Evolutionary conservation across 73 alveolate genomes (phyloP).

Genomic region (Paramecium sonneborni): DNA sequence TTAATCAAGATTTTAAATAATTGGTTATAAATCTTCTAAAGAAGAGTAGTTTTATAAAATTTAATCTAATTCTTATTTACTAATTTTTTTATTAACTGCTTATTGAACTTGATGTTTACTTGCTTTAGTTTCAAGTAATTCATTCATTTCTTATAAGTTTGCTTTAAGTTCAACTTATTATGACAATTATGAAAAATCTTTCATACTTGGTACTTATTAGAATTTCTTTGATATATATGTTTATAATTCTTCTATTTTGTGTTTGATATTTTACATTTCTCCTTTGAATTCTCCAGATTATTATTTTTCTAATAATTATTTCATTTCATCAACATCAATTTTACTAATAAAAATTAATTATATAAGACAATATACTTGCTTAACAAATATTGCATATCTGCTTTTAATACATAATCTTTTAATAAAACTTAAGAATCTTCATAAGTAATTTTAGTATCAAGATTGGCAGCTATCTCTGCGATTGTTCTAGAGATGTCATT

Average conservation of each 20-base stretch:
- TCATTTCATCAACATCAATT: conserved; percentile 44
- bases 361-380: conserved; percentile 29
- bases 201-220: conserved; percentile 14
- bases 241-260: conserved; percentile 7
- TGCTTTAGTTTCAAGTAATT: conserved; percentile 47
- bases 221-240: background rate
- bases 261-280: background rate
- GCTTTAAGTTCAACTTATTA: conserved; percentile 22
- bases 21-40: conserved; percentile 28
- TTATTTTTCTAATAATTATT: conserved; percentile 25
- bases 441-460: conserved; percentile 89
- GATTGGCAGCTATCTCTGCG: conserved; percentile 87
- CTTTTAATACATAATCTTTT: conserved; percentile 89
- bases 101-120: conserved; percentile 50
- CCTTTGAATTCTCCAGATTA: conserved; percentile 32
- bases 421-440: conserved; percentile 87
- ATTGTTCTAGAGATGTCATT: conserved; percentile 92
- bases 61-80: conserved; percentile 52
- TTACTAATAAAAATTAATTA: background rate
- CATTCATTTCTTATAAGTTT: conserved; percentile 36
- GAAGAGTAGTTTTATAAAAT: conserved; percentile 3
- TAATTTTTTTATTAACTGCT: conserved; percentile 39
- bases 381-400: conserved; percentile 69
- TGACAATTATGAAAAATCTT: conserved; percentile 28
- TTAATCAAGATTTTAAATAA: conserved; percentile 11